Evolutionary conservation across 768 basidiomycete genomes (phyloP), one percentile per base, ranked within the genome.

Genomic region (Mycena capillaripes): DNA sequence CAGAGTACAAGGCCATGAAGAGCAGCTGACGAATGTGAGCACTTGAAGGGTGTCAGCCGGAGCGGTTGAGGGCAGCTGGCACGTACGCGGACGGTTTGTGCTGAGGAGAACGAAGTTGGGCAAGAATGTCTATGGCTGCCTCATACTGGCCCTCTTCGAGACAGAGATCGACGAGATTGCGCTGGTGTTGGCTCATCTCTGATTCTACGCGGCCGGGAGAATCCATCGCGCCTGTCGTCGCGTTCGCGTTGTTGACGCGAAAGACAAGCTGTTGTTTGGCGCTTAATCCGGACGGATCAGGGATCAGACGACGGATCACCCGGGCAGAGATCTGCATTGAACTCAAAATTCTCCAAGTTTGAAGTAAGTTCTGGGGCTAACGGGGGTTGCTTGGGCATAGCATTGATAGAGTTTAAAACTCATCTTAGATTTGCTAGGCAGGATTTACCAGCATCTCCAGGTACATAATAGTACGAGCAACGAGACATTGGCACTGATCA

Each of bases 101-200:
- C 29, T 85, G 82, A n/a, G 86, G 78, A 0, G 89, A 88, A 55
- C 91, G 89, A 2, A 95, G 79, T 69, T 91, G 90, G 69, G 89
- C 89, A 1, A 95, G 86, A 30, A 89, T 81, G 17, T 85, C 82
- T 32, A 94, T 91, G 9, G 90, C 94, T 7, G 89, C 85, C 75
- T 93, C 90, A 73, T 92, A 93, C 69, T 94, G 92, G 21, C 90
- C 89, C 79, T 95, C 94, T 76, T 95, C 94, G 23, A 95, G 89
- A 69, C 91, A 91, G 63, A 86, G 90, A 77, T 95, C 92, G 23
- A 94, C 91, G 5, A 93, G 81, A 38, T 85, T 86, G 40, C 86
- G 84, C 75, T 89, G 88, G 75, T 88, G 79, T 17, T 79, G 77
- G 67, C 80, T 83, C 84, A 90, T 86, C 62, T 88, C 87, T 12